Percentiles rank a stretch among this genome's conserved stretches.
Conservation (phyloP, 2,329 filamentous ascomycete species). For the Talaromyces islandicus region DNA sequence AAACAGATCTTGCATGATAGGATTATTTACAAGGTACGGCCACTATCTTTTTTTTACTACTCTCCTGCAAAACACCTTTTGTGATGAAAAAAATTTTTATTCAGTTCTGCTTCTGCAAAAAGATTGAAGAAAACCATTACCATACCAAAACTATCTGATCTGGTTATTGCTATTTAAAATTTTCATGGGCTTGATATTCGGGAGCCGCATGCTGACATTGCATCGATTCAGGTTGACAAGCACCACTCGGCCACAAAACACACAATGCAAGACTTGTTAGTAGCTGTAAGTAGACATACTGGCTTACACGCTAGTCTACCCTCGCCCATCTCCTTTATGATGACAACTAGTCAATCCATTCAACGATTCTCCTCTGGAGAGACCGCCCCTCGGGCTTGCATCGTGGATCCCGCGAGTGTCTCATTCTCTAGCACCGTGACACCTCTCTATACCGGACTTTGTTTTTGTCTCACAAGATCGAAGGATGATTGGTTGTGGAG, state of each 20-base stretch:
- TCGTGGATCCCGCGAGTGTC: constrained; percentile 15
- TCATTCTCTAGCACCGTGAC: constrained; percentile 20
- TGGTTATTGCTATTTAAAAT: constrained; percentile 2
- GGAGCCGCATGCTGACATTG: constrained; percentile 3
- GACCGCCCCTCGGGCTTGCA: constrained; percentile 29
- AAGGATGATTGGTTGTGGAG: constrained; percentile 43
- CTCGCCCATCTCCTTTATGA: constrained; percentile 36
- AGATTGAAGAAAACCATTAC: constrained; percentile 53
- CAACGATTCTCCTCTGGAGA: constrained; percentile 44
- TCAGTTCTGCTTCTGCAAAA: constrained; percentile 61
- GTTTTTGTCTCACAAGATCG: constrained; percentile 11
- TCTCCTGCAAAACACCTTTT: constrained; percentile 10
- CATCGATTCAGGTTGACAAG: neutral
- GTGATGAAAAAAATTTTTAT: constrained; percentile 47
- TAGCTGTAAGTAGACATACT: constrained; percentile 3
- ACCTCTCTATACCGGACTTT: constrained; percentile 43
- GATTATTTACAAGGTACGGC: constrained; percentile 2
- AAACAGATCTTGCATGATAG: neutral
- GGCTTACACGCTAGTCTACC: constrained; percentile 1
- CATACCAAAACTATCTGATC: constrained; percentile 53
- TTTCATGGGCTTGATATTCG: neutral
- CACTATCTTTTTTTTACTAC: neutral
- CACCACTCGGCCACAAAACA: neutral
- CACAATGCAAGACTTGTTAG: no score
- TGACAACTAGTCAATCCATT: constrained; percentile 60